Percentiles rank a stretch among this genome's conserved stretches.
These are phyloP conservation scores for Chenopodium album DNA, from an alignment of 148 eudicot species.

Conservation along the genomic window DNA sequence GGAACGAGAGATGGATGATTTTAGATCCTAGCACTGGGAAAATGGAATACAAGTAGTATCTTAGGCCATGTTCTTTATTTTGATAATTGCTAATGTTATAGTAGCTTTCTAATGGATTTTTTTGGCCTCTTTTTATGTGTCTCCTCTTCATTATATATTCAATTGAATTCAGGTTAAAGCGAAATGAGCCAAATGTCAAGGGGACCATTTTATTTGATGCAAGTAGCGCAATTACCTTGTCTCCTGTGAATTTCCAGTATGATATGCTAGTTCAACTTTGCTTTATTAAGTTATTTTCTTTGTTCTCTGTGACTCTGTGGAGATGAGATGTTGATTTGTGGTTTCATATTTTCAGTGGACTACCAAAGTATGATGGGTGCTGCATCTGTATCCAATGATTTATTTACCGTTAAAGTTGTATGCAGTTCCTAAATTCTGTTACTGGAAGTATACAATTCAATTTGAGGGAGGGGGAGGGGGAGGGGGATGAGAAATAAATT, in stretches of 20 bases:
- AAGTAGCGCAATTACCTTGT: conserved; percentile 79
- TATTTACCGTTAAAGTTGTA: not conserved
- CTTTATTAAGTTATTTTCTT: conserved; percentile 9
- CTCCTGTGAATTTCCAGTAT: conserved; percentile 98
- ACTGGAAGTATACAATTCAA: too few species aligned
- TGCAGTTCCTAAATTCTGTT: conserved; percentile 2
- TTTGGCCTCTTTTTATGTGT: not conserved
- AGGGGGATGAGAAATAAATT: conserved; percentile 5
- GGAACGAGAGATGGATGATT: conserved; percentile 98
- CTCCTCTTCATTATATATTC: not conserved
- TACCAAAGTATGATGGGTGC: conserved; percentile 94
- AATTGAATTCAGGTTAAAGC: conserved; percentile 55
- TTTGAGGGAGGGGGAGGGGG: not conserved
- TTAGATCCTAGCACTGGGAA: conserved; percentile 97
- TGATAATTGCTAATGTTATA: not conserved
- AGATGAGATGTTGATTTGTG: conserved; percentile 26
- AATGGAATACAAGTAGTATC: conserved; percentile 82
- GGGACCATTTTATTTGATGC: conserved; percentile 86
- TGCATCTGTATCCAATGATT: conserved; percentile 88
- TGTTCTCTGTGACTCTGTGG: conserved; percentile 15
- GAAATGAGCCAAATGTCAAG: conserved; percentile 91
- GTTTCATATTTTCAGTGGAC: conserved; percentile 60
- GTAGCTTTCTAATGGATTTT: not conserved
- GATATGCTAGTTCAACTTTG: conserved; percentile 27
- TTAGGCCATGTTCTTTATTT: not conserved